Percentiles rank a stretch among this genome's conserved stretches.
Evolutionary conservation across 345 rosid species (phyloP).

Genomic region (Trapa incisa): DNA sequence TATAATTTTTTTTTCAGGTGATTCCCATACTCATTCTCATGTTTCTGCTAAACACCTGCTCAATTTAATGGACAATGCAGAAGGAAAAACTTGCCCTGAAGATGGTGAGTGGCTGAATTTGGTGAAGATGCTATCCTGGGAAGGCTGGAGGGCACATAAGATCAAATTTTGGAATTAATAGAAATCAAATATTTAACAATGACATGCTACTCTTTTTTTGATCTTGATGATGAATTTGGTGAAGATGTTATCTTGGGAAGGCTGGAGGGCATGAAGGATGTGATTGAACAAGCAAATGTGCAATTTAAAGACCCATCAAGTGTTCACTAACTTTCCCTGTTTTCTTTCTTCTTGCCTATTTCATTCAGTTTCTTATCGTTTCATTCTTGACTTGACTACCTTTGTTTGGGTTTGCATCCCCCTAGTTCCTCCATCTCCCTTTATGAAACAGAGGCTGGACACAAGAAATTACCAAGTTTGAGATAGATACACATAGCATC

Average conservation of each 20-base stretch:
- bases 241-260: conserved; percentile 95
- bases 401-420: conserved; percentile 93
- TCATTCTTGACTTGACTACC: conserved; percentile 61
- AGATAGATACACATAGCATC: conserved; percentile 91
- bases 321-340: neutral
- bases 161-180: too few species aligned
- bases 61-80: too few species aligned
- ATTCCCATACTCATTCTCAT: too few species aligned
- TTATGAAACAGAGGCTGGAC: conserved; percentile 92
- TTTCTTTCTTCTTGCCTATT: neutral
- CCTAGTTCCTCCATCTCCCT: conserved; percentile 82
- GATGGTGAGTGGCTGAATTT: too few species aligned
- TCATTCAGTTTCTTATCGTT: conserved; percentile 1
- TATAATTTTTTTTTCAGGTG: too few species aligned
- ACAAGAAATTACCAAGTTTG: conserved; percentile 96
- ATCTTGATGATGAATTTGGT: conserved; percentile 82
- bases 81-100: too few species aligned
- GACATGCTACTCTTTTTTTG: conserved; percentile 78
- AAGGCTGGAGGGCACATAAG: too few species aligned
- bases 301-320: conserved; percentile 96
- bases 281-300: conserved; percentile 87
- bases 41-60: too few species aligned
- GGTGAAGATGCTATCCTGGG: too few species aligned
- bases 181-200: too few species aligned
- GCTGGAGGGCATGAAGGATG: conserved; percentile 97